These are phyloP conservation scores for Aspergillus sparsus DNA, from an alignment of 495 filamentous ascomycete species.

Conservation along the genomic window DNA sequence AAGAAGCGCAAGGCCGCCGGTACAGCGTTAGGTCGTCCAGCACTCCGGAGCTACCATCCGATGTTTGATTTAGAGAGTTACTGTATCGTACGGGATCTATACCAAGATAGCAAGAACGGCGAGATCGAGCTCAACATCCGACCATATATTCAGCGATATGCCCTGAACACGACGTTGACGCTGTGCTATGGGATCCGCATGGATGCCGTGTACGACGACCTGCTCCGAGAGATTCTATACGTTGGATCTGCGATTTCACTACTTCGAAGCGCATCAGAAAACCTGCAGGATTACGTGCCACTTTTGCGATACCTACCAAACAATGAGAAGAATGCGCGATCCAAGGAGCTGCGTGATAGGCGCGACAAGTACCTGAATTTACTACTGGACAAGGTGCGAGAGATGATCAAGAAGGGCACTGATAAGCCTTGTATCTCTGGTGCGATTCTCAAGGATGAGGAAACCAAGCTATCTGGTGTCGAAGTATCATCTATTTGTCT, in stretches of 20 bases:
- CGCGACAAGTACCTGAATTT: constrained; percentile 50
- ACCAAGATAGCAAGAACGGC: constrained; percentile 42
- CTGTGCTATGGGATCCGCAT: constrained; percentile 59
- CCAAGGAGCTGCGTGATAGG: constrained; percentile 45
- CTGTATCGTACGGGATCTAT: constrained; percentile 48
- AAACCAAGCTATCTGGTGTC: constrained; percentile 49
- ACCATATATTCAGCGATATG: constrained; percentile 51
- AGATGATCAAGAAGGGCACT: constrained; percentile 49
- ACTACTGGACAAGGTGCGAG: constrained; percentile 49
- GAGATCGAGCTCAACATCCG: constrained; percentile 39
- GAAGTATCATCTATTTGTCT: constrained; percentile 54
- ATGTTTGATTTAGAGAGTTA: constrained; percentile 57
- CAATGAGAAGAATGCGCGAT: constrained; percentile 49
- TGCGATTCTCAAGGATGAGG: constrained; percentile 52
- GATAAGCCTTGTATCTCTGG: constrained; percentile 56
- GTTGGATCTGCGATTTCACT: constrained; percentile 52
- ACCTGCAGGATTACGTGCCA: constrained; percentile 55
- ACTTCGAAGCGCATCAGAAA: constrained; percentile 51
- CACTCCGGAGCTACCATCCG: constrained; percentile 46
- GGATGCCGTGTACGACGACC: constrained; percentile 50
- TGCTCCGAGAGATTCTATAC: constrained; percentile 52
- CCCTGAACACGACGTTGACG: constrained; percentile 53
- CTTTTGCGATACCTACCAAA: constrained; percentile 48
- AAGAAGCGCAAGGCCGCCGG: constrained; percentile 54
- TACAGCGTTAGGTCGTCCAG: constrained; percentile 46